Evolutionary conservation across 106 monocot species (phyloP).

Genomic region (Dactylorhiza incarnata): DNA sequence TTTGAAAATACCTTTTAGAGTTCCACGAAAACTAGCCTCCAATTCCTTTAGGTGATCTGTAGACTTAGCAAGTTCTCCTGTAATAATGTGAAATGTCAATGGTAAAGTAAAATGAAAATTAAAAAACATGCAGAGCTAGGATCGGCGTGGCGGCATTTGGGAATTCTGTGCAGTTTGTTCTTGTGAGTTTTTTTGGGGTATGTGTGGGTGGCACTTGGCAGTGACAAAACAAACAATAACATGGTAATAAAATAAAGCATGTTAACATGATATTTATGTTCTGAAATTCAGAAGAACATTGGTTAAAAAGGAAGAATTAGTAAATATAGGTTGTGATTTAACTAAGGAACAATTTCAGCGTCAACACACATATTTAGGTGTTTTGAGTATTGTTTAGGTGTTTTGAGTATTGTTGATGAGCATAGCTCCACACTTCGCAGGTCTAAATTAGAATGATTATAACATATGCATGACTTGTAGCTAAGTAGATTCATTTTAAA

Average conservation of each 20-base stretch:
- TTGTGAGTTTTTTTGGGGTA: too few species aligned
- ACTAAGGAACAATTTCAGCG: not conserved
- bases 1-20: constrained; percentile 2
- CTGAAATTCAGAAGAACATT: not conserved
- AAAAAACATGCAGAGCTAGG: not conserved
- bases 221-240: not conserved
- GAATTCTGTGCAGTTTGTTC: too few species aligned
- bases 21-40: not conserved
- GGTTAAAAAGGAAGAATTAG: not conserved
- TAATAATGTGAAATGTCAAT: not conserved
- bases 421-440: not conserved
- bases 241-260: not conserved
- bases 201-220: too few species aligned
- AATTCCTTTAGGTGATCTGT: constrained; percentile 5
- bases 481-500: not conserved
- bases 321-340: not conserved
- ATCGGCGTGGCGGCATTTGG: too few species aligned
- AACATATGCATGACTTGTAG: not conserved
- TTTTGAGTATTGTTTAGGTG: too few species aligned
- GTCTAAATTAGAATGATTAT: not conserved
- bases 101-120: not conserved
- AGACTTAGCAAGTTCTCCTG: constrained; percentile 1
- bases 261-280: not conserved
- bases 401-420: not conserved
- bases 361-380: not conserved